Evolutionary conservation across 257 asterid genomes (phyloP), one percentile per base, ranked within the genome.

Genomic region (Solanum sitiens): DNA sequence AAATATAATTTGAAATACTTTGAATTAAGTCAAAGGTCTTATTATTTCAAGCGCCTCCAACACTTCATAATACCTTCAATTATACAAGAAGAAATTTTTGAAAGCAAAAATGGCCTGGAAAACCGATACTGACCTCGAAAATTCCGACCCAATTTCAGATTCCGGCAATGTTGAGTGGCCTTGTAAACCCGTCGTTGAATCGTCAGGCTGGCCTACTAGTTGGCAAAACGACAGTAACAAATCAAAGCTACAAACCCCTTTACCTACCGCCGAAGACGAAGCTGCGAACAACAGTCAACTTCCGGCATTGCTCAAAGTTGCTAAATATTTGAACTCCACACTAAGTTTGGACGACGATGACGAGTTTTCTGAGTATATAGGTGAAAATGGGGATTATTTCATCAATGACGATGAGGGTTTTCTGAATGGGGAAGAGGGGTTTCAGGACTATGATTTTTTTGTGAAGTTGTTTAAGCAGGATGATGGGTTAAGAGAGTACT

Each of bases 161-260:
- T 88, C 95, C 82, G 93, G 87, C 37, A 71, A 21, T 4, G n/a
- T 70, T 8, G 95, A 92, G 79, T 95, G 98, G 98, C 92, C 94
- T 13, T 90, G 91, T 86, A 76, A 85, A 16, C 91, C 94, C 47
- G 23, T 87, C 15, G 79, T 94, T 12, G 87, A 68, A 25, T 88
- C 92, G 2, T 89, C 90, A 50, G 45, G 77, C 83, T 87, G 84
- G 94, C 27, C 91, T 87, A 4, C 88, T n/a, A 65, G 75, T n/a
- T 93, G 95, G 94, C 88, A 91, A 21, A 67, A 6, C 56, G 32
- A 33, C 18, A 87, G 44, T 47, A 13, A 86, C 74, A 86, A 87
- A 70, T 63, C 88, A n/a, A 86, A 80, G 56, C 59, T 87, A 1
- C 77, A 89, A 20, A 89, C 91, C 85, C 77, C 32, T 39, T 32